Evolutionary conservation across 2,329 filamentous ascomycete genomes (phyloP).

Genomic region (Colletotrichum sp.): DNA sequence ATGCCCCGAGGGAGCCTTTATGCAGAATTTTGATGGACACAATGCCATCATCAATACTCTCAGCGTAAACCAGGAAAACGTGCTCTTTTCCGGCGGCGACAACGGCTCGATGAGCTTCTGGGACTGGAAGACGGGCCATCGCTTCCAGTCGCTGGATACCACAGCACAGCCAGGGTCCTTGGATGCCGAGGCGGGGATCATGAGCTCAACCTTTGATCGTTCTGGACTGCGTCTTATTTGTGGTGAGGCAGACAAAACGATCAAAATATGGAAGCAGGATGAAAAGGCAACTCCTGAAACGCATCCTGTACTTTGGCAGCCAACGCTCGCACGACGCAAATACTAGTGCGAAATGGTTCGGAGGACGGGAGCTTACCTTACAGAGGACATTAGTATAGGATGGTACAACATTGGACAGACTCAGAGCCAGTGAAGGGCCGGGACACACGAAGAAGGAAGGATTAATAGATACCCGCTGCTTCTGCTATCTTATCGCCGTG

Average conservation of each 20-base stretch:
- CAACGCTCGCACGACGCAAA: conserved; percentile 77
- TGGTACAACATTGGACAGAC: neutral
- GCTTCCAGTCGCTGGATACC: conserved; percentile 89
- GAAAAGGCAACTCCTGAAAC: conserved; percentile 89
- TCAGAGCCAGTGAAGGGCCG: neutral
- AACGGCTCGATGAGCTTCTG: conserved; percentile 98
- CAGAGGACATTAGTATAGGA: conserved; percentile 2
- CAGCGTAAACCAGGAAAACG: conserved; percentile 91
- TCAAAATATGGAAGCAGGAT: conserved; percentile 97
- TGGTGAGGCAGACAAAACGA: conserved; percentile 96
- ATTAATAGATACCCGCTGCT: conserved; percentile 9
- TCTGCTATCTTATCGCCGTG: neutral
- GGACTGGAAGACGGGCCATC: conserved; percentile 97
- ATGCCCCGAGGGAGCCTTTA: conserved; percentile 95
- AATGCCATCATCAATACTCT: conserved; percentile 96
- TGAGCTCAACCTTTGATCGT: conserved; percentile 90
- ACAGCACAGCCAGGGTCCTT: conserved; percentile 93
- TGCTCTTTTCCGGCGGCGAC: conserved; percentile 91
- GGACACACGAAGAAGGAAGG: neutral
- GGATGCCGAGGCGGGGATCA: conserved; percentile 92
- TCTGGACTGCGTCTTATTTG: conserved; percentile 90
- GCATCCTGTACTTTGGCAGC: conserved; percentile 92
- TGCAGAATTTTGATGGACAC: conserved; percentile 98
- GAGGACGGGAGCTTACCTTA: neutral
- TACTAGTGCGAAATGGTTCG: conserved; percentile 52